Evolutionary conservation across 495 filamentous ascomycete genomes (phyloP), one percentile per base, ranked within the genome.

Genomic region (Aspergillus coremiiformis): DNA sequence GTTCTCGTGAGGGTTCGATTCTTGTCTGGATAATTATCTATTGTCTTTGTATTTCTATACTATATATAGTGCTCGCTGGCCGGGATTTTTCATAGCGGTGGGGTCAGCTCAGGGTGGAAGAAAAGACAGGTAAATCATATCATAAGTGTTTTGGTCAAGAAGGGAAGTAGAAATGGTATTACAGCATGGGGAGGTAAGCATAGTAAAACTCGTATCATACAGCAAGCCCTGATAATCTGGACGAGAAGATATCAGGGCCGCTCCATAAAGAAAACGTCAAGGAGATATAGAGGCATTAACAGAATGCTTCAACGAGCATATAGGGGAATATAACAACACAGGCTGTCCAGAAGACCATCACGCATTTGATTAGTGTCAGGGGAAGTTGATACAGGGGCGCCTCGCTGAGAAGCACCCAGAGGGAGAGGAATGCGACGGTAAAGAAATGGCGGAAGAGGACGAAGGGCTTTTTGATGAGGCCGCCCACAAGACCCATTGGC

Each of bases 371-470:
- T 4, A 87, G 51, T 33, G 82, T 76, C 8, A 84, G 14, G 1
- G 87, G 84, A 49, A 84, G 65, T 54, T 74, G 76, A 63, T 78
- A 77, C 14, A 86, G 17, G 1, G 83, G 82, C 0, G 75, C 65
- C 20, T 81, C 70, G 19, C 66, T 55, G 55, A 82, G 75, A 53
- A 89, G 75, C 26, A 95, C 63, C 86, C 89, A 94, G 51, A 98
- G 90, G 14, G 85, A 83, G 48, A 94, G 78, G 57, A 96, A 80
- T 1, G 93, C 93, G 29, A 98, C 93, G 21, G 82, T 80, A 69
- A 96, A 97, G 73, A 98, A 98, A 69, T 98, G 92, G 61, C 82
- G 86, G 59, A 94, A 83, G 47, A 98, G 82, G 39, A 90, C 79
- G 22, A 84, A 58, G 1, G 93, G 93, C 42, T 81, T 79, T 17